Conservation (phyloP, 2,329 filamentous ascomycete genomes). For the Cadophora sp. region DNA sequence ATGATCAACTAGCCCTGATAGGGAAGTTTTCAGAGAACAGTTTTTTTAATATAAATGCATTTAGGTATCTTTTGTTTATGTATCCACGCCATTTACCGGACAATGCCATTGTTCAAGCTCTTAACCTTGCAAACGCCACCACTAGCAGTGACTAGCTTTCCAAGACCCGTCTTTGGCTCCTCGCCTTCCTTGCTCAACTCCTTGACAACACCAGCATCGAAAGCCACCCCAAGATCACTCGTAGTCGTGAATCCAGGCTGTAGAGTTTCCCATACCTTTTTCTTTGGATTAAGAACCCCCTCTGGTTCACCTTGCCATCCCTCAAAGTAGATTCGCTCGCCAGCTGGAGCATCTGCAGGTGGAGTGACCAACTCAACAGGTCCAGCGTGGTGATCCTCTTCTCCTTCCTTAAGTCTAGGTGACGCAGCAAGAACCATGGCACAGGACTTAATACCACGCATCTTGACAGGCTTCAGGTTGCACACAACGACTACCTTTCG, state of each 20-base stretch:
- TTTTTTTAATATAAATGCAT: background rate
- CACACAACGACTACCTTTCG: constrained; percentile 95
- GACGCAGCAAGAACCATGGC: constrained; percentile 97
- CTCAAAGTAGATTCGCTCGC: constrained; percentile 90
- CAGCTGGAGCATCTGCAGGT: constrained; percentile 78
- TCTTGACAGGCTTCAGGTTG: constrained; percentile 99
- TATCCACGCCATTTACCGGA: constrained; percentile 65
- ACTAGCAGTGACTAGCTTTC: constrained; percentile 75
- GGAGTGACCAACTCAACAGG: constrained; percentile 92
- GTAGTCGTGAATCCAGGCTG: constrained; percentile 96
- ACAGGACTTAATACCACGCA: constrained; percentile 83
- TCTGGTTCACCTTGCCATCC: constrained; percentile 95
- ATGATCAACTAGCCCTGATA: background rate
- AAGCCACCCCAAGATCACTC: constrained; percentile 78
- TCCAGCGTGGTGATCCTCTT: constrained; percentile 83
- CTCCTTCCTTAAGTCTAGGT: constrained; percentile 81
- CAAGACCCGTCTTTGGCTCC: constrained; percentile 51
- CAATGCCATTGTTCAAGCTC: constrained; percentile 78
- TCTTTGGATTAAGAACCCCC: constrained; percentile 95
- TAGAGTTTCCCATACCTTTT: constrained; percentile 98
- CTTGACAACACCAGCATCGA: constrained; percentile 80
- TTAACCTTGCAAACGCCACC: constrained; percentile 85
- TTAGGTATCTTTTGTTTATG: background rate
- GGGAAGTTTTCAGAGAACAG: background rate
- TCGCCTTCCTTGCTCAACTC: constrained; percentile 75